phyloP scores from a whole-genome alignment of 2,329 filamentous ascomycete genomes.

The Pezicula neosporulosa region DNA sequence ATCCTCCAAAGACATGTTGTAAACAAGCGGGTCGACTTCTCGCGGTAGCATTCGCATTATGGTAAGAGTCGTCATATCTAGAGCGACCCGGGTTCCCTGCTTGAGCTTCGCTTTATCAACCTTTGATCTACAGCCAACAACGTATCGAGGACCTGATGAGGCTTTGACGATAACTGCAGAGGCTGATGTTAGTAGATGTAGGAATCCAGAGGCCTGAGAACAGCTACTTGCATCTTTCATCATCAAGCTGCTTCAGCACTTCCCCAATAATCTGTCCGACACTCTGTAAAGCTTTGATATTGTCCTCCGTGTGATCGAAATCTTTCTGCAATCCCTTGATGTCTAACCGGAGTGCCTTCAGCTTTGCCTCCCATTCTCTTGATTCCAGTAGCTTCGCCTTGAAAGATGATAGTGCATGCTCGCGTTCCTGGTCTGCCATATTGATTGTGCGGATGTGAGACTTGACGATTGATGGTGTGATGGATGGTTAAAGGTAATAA shows the following conservation, averaged over 20 bases:
- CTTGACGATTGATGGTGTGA: neutral
- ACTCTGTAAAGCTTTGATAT: conserved; percentile 98
- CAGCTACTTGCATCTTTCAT: conserved; percentile 81
- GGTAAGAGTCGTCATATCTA: conserved; percentile 98
- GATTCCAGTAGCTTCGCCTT: conserved; percentile 86
- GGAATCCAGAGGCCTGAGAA: neutral
- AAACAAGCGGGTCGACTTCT: conserved; percentile 96
- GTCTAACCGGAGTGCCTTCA: conserved; percentile 88
- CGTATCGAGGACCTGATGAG: conserved; percentile 94
- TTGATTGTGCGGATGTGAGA: conserved; percentile 1
- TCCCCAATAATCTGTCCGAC: conserved; percentile 99
- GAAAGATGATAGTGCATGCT: conserved; percentile 73
- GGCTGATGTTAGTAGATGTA: conserved; percentile 13
- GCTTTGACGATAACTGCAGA: conserved; percentile 91
- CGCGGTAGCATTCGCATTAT: conserved; percentile 99
- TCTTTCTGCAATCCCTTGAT: conserved; percentile 95
- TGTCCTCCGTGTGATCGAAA: conserved; percentile 96
- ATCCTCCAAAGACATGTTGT: conserved; percentile 99
- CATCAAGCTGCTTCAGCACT: conserved; percentile 96
- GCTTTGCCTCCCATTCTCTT: conserved; percentile 97
- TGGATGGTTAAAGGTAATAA: neutral
- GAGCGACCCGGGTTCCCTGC: conserved; percentile 94
- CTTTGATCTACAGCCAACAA: conserved; percentile 96
- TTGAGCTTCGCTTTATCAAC: conserved; percentile 97
- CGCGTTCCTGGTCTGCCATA: conserved; percentile 47